These are phyloP conservation scores for Pseudocercospora fuligena DNA, from an alignment of 2,329 filamentous ascomycete species.

Conservation along the genomic window DNA sequence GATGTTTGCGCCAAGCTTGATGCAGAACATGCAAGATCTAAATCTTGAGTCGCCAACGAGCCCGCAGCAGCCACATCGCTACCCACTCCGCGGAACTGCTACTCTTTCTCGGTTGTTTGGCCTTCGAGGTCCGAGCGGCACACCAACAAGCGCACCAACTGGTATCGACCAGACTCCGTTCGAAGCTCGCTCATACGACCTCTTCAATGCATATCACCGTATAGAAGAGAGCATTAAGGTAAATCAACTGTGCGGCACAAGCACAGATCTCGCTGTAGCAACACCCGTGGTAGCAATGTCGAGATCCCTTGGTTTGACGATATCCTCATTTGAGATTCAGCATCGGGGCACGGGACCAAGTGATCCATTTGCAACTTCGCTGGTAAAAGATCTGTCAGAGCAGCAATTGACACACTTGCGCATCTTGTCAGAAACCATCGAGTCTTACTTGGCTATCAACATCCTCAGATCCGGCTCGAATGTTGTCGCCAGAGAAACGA, in stretches of 20 bases:
- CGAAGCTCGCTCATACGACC: conserved; percentile 35
- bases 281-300: conserved; percentile 35
- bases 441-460: conserved; percentile 81
- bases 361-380: conserved; percentile 68
- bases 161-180: conserved; percentile 12
- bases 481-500: conserved; percentile 31
- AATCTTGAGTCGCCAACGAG: conserved; percentile 32
- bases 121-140: conserved; percentile 12
- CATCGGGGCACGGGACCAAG: conserved; percentile 75
- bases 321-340: conserved; percentile 87
- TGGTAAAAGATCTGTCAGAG: conserved; percentile 83
- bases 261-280: conserved; percentile 24
- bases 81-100: conserved; percentile 23
- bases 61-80: conserved; percentile 19
- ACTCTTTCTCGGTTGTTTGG: conserved; percentile 27
- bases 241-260: conserved; percentile 50
- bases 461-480: conserved; percentile 64
- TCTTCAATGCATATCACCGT: conserved; percentile 61
- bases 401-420: conserved; percentile 84
- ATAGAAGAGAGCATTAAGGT: conserved; percentile 59
- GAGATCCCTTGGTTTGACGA: conserved; percentile 74
- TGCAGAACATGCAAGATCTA: conserved; percentile 38
- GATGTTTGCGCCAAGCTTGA: conserved; percentile 38
- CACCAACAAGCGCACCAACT: not conserved
- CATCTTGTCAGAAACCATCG: conserved; percentile 84